Evolutionary conservation across 2,329 filamentous ascomycete species (phyloP), one percentile per base, ranked within the genome.

Genomic region (Trichoderma afroharzianum): DNA sequence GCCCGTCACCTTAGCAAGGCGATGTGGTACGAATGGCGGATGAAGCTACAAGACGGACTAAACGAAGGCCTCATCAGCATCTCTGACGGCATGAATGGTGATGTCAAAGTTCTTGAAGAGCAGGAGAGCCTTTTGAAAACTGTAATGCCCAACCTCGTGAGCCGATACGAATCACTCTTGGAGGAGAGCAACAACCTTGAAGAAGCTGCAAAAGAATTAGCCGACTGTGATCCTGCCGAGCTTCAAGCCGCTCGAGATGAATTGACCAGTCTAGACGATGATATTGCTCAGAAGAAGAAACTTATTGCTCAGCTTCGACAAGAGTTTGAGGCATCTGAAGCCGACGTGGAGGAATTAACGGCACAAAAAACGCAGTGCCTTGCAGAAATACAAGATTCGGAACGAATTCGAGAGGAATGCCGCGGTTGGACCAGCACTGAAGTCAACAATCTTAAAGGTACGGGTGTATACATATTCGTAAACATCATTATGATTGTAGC

Each of bases 11-110:
- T 95, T 66, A 98, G 95, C 83, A 98, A 98, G 79, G 94, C 93
- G 71, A 95, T 96, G 85, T 99, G 96, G 96, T 99, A 99, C 80
- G 92, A 95, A 78, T 99, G 96, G 96, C 91, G 96, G 53, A 95
- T 93, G 86, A 95, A 96, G 77, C 87, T 98, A 28, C 90, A 94
- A 70, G 83, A 91, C 74, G 92, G 93, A 21, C 86, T 99, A 47
- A 94, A 92, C 78, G 91, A 94, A 76, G 95, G 93, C 4, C 87
- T 98, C 3, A 81, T 92, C 69, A 90, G 88, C 73, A 96, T 95
- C 71, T 85, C 89, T 1, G 88, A 92, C 71, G 93, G 91, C 24
- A 93, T 99, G 89, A 87, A 89, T 61, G 83, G 84, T 1, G 96
- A 99, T 75, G 89, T 93, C 67, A 84, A 87, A 69, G 77, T 89